Percentiles rank a stretch among this genome's conserved stretches.
Conservation (phyloP, 306 rosid genomes). For the Elaeagnus macrophylla region DNA sequence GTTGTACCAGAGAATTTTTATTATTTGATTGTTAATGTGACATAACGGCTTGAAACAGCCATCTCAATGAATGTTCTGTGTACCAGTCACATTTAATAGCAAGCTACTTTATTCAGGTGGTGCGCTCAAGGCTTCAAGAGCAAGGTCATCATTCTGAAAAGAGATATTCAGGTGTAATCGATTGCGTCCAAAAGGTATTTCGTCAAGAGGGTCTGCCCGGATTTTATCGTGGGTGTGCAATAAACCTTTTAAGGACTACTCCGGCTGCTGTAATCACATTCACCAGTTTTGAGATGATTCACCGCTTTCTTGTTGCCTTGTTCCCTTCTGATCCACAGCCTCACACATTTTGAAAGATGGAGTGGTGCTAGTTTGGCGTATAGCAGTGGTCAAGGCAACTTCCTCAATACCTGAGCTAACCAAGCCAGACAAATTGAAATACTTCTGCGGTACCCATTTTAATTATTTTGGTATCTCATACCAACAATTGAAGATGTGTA, state of each 20-base stretch:
- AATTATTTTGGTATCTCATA: slow-evolving; percentile 24
- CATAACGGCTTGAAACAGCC: too few relatives aligned
- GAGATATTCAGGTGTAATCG: slow-evolving; percentile 62
- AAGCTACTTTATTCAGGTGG: slow-evolving; percentile 41
- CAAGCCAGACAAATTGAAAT: neutral
- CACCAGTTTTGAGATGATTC: slow-evolving; percentile 93
- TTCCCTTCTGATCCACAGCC: slow-evolving; percentile 57
- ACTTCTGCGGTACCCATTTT: neutral
- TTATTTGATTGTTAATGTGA: too few relatives aligned
- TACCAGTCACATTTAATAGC: neutral
- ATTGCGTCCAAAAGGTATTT: slow-evolving; percentile 60
- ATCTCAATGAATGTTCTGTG: neutral
- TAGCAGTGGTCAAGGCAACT: too few relatives aligned
- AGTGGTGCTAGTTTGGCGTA: too few relatives aligned
- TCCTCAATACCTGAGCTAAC: too few relatives aligned
- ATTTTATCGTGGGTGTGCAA: slow-evolving; percentile 78
- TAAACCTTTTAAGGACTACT: slow-evolving; percentile 77
- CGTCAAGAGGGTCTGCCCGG: slow-evolving; percentile 70
- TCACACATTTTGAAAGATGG: slow-evolving; percentile 39
- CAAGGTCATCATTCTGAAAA: slow-evolving; percentile 88
- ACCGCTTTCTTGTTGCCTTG: slow-evolving; percentile 59
- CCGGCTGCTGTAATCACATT: slow-evolving; percentile 86
- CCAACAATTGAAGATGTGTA: slow-evolving; percentile 16
- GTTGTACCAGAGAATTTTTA: too few relatives aligned
- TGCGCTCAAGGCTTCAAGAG: slow-evolving; percentile 84